A percentile compares a stretch with the other conserved stretches of the same genome.
Conservation (phyloP, 805 yeast species). For the Barnettozyma californica region DNA sequence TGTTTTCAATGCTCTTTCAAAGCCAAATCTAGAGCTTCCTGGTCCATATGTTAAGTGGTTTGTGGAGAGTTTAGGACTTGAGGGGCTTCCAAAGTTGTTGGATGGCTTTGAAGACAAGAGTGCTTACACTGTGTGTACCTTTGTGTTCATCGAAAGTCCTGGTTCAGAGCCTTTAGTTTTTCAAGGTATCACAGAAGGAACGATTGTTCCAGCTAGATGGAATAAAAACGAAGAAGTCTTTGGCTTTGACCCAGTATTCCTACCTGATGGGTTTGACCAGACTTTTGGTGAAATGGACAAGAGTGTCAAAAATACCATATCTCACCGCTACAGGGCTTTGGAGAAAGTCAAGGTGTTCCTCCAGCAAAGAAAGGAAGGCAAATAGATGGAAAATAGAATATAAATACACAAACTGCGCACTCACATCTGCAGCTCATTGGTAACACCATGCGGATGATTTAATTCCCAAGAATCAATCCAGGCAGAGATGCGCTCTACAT, state of each 20-base stretch:
- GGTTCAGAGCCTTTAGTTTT: constrained; percentile 68
- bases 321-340: constrained; percentile 86
- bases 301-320: constrained; percentile 66
- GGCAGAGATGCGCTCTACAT: constrained; percentile 63
- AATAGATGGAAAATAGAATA: not conserved
- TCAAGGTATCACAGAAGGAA: constrained; percentile 81
- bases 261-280: constrained; percentile 68
- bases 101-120: constrained; percentile 76
- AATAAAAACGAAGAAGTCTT: constrained; percentile 71
- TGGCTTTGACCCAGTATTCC: constrained; percentile 93
- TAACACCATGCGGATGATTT: constrained; percentile 58
- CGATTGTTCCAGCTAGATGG: constrained; percentile 51
- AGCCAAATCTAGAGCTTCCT: constrained; percentile 53
- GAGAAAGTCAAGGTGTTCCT: constrained; percentile 60
- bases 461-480: constrained; percentile 77
- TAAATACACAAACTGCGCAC: constrained; percentile 8
- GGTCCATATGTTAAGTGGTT: constrained; percentile 98
- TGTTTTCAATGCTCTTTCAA: constrained; percentile 73
- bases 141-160: constrained; percentile 85
- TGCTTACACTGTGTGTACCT: constrained; percentile 87
- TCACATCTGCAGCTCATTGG: constrained; percentile 34
- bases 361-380: constrained; percentile 19
- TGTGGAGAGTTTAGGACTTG: constrained; percentile 64
- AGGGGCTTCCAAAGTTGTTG: constrained; percentile 72
- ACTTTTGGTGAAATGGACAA: constrained; percentile 91